Evolutionary conservation across 495 filamentous ascomycete species (phyloP), one percentile per base, ranked within the genome.

Genomic region (Hypoxylon crocopeplum): DNA sequence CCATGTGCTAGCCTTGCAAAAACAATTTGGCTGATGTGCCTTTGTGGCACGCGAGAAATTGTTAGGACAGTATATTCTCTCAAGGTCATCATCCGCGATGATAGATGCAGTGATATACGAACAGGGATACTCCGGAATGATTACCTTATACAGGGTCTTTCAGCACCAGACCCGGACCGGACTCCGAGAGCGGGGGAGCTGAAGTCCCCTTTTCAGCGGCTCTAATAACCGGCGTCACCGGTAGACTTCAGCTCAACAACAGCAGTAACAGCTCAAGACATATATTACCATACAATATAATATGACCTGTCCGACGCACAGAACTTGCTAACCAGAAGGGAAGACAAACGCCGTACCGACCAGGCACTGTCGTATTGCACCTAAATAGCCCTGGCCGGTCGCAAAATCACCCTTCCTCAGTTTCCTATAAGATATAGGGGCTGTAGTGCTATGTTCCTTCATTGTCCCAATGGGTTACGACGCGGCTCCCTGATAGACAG

Each of bases 151-250:
- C 49, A 59, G 36, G 48, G 40, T 25, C 22, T n/a, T 30, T 44
- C 20, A 8, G 29, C 44, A 39, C 2, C 19, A 29, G 24, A 37
- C 22, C 54, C 61, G 61, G 61, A 45, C 25, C 55, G 55, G 55
- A 21, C 55, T 59, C 55, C 61, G 55, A 64, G 50, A 37, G 45
- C 50, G 55, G 55, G 47, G 45, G 50, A 17, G 13, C 34, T 45
- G 38, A 54, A 25, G 52, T 54, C 25, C 33, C 30, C 27, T 45
- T 48, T 36, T 13, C 37, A 45, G 25, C 48, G 60, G 54, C 30
- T 56, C 42, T 12, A 48, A 33, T 33, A 29, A 30, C 36, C 54
- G 37, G 54, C 44, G 30, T 47, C 30, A 40, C 37, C 42, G 54
- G 41, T 45, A 5, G 6, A 27, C 11, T 39, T 24, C 25, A 17